Conservation (phyloP, 768 basidiomycete genomes). For the Russula foetens region DNA sequence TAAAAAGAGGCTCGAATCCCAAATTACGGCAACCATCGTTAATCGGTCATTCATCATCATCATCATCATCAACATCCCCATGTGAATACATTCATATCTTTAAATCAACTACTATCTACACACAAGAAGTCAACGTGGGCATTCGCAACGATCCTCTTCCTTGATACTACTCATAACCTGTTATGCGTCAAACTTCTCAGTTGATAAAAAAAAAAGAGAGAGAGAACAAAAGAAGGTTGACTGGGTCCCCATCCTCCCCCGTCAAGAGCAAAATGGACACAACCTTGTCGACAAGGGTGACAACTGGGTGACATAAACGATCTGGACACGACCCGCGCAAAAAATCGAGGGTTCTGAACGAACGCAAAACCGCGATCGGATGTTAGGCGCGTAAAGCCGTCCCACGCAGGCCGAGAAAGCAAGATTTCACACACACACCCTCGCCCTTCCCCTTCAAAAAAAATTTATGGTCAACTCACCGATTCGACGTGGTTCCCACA, state of each 20-base stretch:
- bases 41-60: neutral
- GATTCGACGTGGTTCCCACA: conserved; percentile 20
- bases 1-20: too few species aligned
- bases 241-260: too few species aligned
- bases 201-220: neutral
- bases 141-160: conserved; percentile 42
- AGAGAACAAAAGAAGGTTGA: too few species aligned
- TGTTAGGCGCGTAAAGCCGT: too few species aligned
- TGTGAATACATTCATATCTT: neutral
- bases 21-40: too few species aligned
- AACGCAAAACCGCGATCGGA: too few species aligned
- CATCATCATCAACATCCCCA: too few species aligned
- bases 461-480: conserved; percentile 3
- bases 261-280: neutral
- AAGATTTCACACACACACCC: too few species aligned
- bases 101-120: too few species aligned
- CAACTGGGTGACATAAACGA: conserved; percentile 4
- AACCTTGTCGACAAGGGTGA: neutral
- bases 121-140: conserved; percentile 30
- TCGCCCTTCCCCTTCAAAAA: neutral
- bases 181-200: neutral
- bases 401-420: too few species aligned
- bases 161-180: conserved; percentile 44
- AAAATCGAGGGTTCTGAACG: neutral
- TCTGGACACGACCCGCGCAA: neutral